Percentiles rank a stretch among this genome's conserved stretches.
phyloP scores from a whole-genome alignment of 495 filamentous ascomycete genomes.

The Xylaria grammica region DNA sequence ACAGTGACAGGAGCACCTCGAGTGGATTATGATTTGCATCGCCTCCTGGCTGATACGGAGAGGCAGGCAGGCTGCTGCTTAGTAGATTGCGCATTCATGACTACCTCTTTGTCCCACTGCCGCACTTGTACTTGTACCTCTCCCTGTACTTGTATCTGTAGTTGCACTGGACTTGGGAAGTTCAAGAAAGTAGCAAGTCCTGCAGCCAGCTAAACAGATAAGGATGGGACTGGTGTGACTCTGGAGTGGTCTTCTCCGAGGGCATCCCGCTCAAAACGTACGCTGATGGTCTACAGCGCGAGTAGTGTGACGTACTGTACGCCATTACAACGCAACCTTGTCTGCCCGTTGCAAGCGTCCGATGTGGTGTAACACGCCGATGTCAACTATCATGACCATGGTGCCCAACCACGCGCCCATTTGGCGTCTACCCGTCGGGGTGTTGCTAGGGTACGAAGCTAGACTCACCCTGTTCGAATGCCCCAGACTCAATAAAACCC shows the following conservation, averaged over 20 bases:
- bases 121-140: too few species aligned
- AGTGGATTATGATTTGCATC: constrained; percentile 5
- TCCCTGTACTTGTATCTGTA: too few species aligned
- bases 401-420: constrained; percentile 17
- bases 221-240: constrained; percentile 32
- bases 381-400: constrained; percentile 22
- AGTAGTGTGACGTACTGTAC: not conserved
- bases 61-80: not conserved
- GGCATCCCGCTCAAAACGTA: constrained; percentile 32
- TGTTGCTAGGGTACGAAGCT: not conserved
- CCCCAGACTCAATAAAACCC: not conserved
- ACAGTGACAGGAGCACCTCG: not conserved
- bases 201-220: constrained; percentile 34
- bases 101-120: constrained; percentile 3
- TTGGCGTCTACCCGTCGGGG: constrained; percentile 11
- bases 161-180: too few species aligned
- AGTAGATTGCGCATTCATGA: not conserved
- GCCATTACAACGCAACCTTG: constrained; percentile 20
- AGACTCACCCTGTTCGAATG: not conserved
- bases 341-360: constrained; percentile 26
- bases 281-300: constrained; percentile 22
- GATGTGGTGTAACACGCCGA: constrained; percentile 20
- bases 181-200: not conserved
- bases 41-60: constrained; percentile 13
- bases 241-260: constrained; percentile 33